Evolutionary conservation across 441 rosid species (phyloP).

Genomic region (Dalechampia spathulata): DNA sequence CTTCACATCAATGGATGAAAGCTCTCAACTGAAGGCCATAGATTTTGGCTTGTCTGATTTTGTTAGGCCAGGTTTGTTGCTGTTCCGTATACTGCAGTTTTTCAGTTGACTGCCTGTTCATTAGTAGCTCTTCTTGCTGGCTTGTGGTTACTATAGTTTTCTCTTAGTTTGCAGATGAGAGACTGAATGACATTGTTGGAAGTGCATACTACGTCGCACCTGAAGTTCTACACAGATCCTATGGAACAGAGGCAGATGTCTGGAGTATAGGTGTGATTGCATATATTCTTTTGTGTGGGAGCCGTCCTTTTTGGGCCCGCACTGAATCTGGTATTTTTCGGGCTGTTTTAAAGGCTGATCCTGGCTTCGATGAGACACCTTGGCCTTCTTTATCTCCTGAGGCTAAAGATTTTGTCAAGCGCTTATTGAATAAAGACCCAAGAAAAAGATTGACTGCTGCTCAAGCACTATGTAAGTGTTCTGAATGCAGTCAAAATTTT

Average conservation of each 20-base stretch:
- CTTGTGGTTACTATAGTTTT: not conserved
- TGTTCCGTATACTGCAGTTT: not conserved
- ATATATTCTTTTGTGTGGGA: constrained; percentile 88
- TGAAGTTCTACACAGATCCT: constrained; percentile 92
- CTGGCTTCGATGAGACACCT: constrained; percentile 85
- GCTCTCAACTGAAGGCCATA: constrained; percentile 75
- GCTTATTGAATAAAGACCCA: constrained; percentile 82
- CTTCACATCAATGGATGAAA: constrained; percentile 72
- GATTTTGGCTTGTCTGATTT: constrained; percentile 98
- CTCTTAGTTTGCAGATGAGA: constrained; percentile 60
- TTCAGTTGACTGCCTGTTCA: constrained; percentile 1
- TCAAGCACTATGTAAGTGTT: constrained; percentile 80
- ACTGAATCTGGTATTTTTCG: constrained; percentile 97
- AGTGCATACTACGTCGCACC: constrained; percentile 99
- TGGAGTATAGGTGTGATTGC: constrained; percentile 99
- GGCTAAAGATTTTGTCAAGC: constrained; percentile 86
- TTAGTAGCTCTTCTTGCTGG: not conserved
- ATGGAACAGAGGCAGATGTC: constrained; percentile 89
- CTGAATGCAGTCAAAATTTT: constrained; percentile 4
- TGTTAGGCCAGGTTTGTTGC: constrained; percentile 76
- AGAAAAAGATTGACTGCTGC: constrained; percentile 94
- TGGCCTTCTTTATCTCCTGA: constrained; percentile 92
- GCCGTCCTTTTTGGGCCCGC: constrained; percentile 98
- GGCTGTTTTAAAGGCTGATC: constrained; percentile 82
- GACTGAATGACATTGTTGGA: constrained; percentile 95